Percentiles rank a stretch among this genome's conserved stretches.
These are phyloP conservation scores for Seiridium unicorne DNA, from an alignment of 2,329 filamentous ascomycete genomes.

Conservation along the genomic window DNA sequence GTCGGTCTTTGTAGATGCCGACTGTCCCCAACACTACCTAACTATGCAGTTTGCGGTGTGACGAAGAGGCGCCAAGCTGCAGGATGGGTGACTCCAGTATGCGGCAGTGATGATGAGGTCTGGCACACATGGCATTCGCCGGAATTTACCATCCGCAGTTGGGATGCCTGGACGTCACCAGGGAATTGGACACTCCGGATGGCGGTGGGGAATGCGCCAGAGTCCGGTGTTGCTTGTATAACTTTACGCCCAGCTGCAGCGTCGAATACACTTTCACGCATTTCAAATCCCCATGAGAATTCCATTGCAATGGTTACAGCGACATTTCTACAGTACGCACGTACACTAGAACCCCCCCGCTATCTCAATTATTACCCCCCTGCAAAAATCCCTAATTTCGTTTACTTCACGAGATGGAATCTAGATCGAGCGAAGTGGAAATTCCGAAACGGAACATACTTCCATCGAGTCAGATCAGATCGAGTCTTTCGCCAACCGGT, in stretches of 20 bases:
- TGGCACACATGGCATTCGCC: background rate
- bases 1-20: no score
- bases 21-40: background rate
- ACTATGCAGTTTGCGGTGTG: background rate
- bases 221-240: background rate
- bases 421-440: background rate
- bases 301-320: no score
- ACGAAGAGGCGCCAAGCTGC: background rate
- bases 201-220: background rate
- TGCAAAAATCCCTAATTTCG: no score
- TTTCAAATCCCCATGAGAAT: no score
- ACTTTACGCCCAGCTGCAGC: background rate
- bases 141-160: background rate
- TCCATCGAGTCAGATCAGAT: background rate
- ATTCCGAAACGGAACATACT: background rate
- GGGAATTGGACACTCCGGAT: no score
- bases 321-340: no score
- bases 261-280: background rate
- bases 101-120: background rate
- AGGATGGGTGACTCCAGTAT: background rate
- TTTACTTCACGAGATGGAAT: background rate
- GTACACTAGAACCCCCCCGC: no score
- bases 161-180: no score
- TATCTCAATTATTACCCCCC: no score
- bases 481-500: background rate